Evolutionary conservation across 345 rosid species (phyloP), one percentile per base, ranked within the genome.

Genomic region (Pseudoturritis turrita): DNA sequence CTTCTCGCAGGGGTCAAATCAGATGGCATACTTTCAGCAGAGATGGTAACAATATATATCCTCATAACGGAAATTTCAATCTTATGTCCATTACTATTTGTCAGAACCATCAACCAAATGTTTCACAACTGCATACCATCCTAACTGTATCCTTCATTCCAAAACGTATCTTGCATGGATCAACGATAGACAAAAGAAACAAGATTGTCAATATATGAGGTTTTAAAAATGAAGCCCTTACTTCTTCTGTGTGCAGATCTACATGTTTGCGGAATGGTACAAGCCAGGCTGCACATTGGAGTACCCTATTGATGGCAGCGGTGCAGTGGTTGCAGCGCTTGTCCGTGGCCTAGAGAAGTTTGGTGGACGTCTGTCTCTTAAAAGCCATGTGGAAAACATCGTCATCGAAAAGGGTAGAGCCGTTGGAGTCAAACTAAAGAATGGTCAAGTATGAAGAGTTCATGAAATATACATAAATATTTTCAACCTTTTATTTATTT

Each of bases 181-280:
- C 43, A 26, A 43, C n/a, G 14, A 14, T 37, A 12, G 23, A 12
- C 25, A n/a, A 26, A 7, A 56, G 45, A 56, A 45, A 10, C 45
- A 35, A 22, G 10, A 46, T n/a, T 12, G 5, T 54, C 50, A 28
- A 26, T n/a, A n/a, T n/a, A 50, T 26, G n/a, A 1, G 18, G 28
- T 23, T 37, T n/a, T n/a, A n/a, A 10, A 15, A 12, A 15, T 53
- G 41, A 51, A 43, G 69, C 29, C 2, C 5, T 19, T 39, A 15
- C 47, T 51, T 61, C 15, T 7, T 21, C 14, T 64, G 49, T 80
- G 52, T 86, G 70, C 87, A 93, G 97, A 71, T 93, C 45, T 93
- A 93, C 86, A 93, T 93, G 98, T 90, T 93, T 80, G 91, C 97
- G 2, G 98, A 90, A 79, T 93, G 96, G 98, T 93, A 93, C 75